Conservation (phyloP, 805 yeast genomes). For the Wickerhamomyces ciferrii region DNA sequence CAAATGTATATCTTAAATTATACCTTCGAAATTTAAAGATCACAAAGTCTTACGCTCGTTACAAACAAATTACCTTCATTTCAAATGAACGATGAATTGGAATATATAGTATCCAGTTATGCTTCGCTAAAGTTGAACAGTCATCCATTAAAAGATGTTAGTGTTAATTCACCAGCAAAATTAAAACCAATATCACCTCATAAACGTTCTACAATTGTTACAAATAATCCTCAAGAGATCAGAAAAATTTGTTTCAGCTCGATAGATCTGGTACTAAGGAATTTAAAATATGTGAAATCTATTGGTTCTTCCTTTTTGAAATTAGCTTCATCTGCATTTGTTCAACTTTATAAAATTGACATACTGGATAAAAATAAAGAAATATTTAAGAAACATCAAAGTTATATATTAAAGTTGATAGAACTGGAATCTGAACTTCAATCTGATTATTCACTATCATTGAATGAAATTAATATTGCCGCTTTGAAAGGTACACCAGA, state of each 20-base stretch:
- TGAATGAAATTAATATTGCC: constrained; percentile 4
- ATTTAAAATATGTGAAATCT: constrained; percentile 8
- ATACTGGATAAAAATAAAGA: constrained; percentile 3
- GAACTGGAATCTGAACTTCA: constrained; percentile 14
- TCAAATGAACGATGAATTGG: constrained; percentile 17
- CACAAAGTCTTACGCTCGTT: no score
- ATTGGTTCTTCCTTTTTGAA: constrained; percentile 13
- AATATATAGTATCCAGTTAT: constrained; percentile 18
- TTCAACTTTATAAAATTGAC: constrained; percentile 15
- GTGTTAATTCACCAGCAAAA: constrained; percentile 18
- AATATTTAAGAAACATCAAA: constrained; percentile 14
- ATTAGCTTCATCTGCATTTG: constrained; percentile 17
- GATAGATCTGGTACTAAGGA: constrained; percentile 15
- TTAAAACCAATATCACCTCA: constrained; percentile 6
- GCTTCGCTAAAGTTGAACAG: constrained; percentile 14
- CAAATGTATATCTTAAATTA: not conserved
- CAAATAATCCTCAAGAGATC: constrained; percentile 11
- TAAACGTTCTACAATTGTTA: constrained; percentile 5
- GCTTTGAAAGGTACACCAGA: not conserved
- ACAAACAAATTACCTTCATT: no score
- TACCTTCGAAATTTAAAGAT: no score
- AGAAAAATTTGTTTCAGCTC: constrained; percentile 16
- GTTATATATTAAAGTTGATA: constrained; percentile 15
- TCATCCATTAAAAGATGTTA: constrained; percentile 16
- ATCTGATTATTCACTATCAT: constrained; percentile 2